Base-by-base conservation (phyloP, 2,329 filamentous ascomycete genomes). In the Hypomyces rosellus region DNA sequence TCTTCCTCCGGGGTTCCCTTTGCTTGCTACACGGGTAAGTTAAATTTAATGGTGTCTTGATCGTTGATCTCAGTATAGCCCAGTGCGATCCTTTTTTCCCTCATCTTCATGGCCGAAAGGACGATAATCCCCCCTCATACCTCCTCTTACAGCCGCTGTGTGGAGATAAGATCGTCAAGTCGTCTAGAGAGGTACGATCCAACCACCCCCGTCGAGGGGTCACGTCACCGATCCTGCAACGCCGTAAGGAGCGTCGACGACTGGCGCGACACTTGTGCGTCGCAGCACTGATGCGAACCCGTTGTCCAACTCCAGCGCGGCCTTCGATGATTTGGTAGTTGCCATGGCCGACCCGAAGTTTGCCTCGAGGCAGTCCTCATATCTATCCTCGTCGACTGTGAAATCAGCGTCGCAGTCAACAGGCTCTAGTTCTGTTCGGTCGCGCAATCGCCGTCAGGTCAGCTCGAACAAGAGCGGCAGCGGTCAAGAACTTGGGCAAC, bases 361-460 rank as follows among this genome's bases (percentile, higher is more conserved):
- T 54, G 58, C 65, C 54, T 57, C 57, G 51, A 61, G 60, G 52
- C 53, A 59, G 48, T 61, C 65, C 54, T 65, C 66, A 53, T 65
- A 68, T 56, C 68, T 72, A 63, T 69, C 74, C 50, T 74, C 77
- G 49, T 77, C 76, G 39, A 69, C 70, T 44, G 61, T 74, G 48
- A 66, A 69, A 46, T 65, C 73, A 39, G 63, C 70, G 56, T 68
- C 70, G 45, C 68, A 66, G 51, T 69, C 73, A 55, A 62, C 70
- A 54, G 69, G 71, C 50, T 60, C 71, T 22, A 59, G 61, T 51
- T 65, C 68, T 22, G 58, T 73, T 49, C 75, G 77, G 22, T 73
- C 77, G 48, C 76, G 78, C 52, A 78, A 77, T 55, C 73, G 77
- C 49, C 75, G 73, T 44, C 66, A 69, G 33, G 65, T 65, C 46